Conservation (phyloP, 768 basidiomycete species). For the Fomitopsis pulvina region DNA sequence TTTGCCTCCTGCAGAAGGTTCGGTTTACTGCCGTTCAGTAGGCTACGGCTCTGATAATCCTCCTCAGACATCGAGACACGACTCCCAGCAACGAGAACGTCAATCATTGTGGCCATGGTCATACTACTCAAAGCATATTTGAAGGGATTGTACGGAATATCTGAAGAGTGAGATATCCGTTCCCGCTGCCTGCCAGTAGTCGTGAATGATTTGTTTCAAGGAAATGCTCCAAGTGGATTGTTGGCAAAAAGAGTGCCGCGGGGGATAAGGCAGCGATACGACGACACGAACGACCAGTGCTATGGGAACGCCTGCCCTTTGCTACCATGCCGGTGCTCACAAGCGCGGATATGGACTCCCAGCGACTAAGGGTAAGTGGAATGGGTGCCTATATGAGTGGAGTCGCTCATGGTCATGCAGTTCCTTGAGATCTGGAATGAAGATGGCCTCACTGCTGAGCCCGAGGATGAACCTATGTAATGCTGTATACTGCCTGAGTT, state of each 20-base stretch:
- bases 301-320: slow-evolving; percentile 71
- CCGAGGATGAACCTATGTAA: slow-evolving; percentile 26
- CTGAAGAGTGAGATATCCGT: slow-evolving; percentile 72
- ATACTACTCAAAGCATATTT: slow-evolving; percentile 86
- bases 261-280: slow-evolving; percentile 78
- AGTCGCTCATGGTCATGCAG: slow-evolving; percentile 28
- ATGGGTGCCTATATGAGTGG: slow-evolving; percentile 5
- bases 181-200: neutral
- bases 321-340: slow-evolving; percentile 55
- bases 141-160: slow-evolving; percentile 74
- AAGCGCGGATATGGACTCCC: slow-evolving; percentile 50
- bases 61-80: neutral
- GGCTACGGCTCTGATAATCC: too few species aligned
- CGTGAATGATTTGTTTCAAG: slow-evolving; percentile 31
- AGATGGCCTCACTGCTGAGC: slow-evolving; percentile 67
- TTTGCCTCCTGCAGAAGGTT: too few species aligned
- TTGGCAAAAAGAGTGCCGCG: slow-evolving; percentile 83
- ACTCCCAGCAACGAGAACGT: slow-evolving; percentile 45
- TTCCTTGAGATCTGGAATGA: slow-evolving; percentile 79
- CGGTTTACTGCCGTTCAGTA: too few species aligned
- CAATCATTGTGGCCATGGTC: slow-evolving; percentile 75
- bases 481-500: neutral
- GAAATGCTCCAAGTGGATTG: slow-evolving; percentile 84
- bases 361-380: slow-evolving; percentile 55
- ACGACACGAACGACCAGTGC: slow-evolving; percentile 53